Conservation (phyloP, 2,329 filamentous ascomycete genomes). For the Penicillium psychrosexuale region DNA sequence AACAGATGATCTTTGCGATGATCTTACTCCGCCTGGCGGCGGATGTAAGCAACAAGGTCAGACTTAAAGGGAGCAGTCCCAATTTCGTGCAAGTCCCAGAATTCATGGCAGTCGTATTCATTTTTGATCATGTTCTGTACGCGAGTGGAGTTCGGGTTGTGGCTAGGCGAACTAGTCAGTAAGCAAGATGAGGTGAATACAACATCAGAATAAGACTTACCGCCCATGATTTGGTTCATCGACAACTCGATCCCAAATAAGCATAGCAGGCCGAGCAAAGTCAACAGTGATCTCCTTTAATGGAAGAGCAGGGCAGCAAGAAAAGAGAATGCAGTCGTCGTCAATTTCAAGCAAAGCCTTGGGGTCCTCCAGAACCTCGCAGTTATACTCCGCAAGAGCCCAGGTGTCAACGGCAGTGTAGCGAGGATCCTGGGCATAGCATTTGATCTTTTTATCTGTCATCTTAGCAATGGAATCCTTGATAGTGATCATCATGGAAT, state of each 20-base stretch:
- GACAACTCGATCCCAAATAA: neutral
- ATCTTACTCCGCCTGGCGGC: neutral
- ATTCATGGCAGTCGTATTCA: neutral
- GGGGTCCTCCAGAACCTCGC: neutral
- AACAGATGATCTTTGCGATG: no score
- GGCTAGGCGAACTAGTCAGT: no score
- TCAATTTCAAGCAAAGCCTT: neutral
- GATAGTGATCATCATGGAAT: neutral
- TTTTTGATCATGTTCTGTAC: neutral
- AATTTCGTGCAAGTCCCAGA: neutral
- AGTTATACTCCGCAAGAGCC: neutral
- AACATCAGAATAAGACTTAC: neutral
- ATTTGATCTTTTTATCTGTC: neutral
- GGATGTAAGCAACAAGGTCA: neutral
- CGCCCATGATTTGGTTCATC: accelerated
- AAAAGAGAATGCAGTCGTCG: neutral
- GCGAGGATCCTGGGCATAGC: neutral
- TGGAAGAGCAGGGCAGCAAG: neutral
- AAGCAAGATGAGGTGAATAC: neutral
- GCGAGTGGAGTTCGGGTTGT: neutral
- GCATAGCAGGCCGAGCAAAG: neutral
- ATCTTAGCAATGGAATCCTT: neutral
- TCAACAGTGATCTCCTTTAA: neutral
- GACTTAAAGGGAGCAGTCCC: neutral
- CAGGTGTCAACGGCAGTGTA: neutral